These are phyloP conservation scores for Phascolomyces articulosus DNA, from an alignment of 371 early-diverging fungal species.

Conservation along the genomic window DNA sequence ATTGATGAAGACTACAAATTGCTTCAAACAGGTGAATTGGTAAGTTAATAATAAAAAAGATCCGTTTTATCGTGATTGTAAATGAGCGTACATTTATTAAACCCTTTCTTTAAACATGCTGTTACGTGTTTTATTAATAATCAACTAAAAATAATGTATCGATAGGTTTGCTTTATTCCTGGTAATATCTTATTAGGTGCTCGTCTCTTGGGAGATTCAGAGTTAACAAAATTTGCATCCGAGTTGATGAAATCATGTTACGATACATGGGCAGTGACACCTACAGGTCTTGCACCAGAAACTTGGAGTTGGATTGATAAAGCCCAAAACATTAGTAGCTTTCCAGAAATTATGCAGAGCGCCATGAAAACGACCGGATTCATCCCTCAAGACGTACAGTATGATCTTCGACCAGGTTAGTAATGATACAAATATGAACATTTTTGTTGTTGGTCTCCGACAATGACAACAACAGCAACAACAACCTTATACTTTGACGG, in stretches of 20 bases:
- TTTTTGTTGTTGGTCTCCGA: neutral
- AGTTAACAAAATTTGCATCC: conserved; percentile 24
- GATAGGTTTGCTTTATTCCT: conserved; percentile 48
- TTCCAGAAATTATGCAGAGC: conserved; percentile 29
- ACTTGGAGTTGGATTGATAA: conserved; percentile 50
- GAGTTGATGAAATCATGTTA: conserved; percentile 43
- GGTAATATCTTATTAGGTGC: conserved; percentile 47
- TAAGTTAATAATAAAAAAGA: too few relatives aligned
- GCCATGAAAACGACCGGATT: conserved; percentile 26
- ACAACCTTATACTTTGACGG: too few relatives aligned
- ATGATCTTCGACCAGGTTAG: conserved; percentile 27
- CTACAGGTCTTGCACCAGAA: conserved; percentile 49
- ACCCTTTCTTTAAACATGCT: too few relatives aligned
- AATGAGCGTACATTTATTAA: too few relatives aligned
- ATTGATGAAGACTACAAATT: conserved; percentile 28
- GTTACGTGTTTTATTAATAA: neutral
- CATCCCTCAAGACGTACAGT: conserved; percentile 22
- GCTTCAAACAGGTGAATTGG: conserved; percentile 45
- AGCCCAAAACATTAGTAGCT: conserved; percentile 19
- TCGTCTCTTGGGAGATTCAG: conserved; percentile 30
- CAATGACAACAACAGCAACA: too few relatives aligned
- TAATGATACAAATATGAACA: neutral
- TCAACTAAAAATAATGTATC: conserved; percentile 9
- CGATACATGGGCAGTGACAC: conserved; percentile 38
- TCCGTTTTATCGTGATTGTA: too few relatives aligned